phyloP scores from a whole-genome alignment of 2,329 filamentous ascomycete genomes.

The Neonectria neomacrospora region DNA sequence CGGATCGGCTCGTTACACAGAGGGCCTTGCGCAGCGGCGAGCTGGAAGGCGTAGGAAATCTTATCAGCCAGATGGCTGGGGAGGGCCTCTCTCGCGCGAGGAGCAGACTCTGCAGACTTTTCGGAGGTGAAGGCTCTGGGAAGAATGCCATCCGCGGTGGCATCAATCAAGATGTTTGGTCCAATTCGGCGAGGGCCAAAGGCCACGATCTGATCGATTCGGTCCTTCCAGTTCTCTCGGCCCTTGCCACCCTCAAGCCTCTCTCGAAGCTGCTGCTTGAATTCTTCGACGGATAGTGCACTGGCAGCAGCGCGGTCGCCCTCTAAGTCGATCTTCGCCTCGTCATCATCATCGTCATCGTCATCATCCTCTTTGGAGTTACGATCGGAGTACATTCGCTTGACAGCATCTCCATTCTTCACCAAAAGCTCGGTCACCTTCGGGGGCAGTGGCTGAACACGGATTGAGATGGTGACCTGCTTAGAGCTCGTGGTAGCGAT shows the following conservation, averaged over 20 bases:
- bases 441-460: conserved; percentile 80
- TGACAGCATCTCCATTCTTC: conserved; percentile 83
- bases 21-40: conserved; percentile 87
- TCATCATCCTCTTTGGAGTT: conserved; percentile 57
- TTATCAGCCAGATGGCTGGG: conserved; percentile 86
- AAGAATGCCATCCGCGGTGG: conserved; percentile 77
- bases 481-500: conserved; percentile 83
- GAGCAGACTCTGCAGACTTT: conserved; percentile 47
- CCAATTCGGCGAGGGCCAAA: conserved; percentile 89
- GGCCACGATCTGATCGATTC: conserved; percentile 83
- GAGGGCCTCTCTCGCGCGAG: conserved; percentile 61
- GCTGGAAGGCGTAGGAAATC: conserved; percentile 92
- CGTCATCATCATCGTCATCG: conserved; percentile 53
- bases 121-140: conserved; percentile 71
- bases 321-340: conserved; percentile 62
- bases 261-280: conserved; percentile 76
- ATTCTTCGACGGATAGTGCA: conserved; percentile 76
- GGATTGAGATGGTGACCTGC: conserved; percentile 80
- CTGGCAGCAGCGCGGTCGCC: conserved; percentile 69
- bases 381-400: conserved; percentile 78
- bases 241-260: conserved; percentile 78
- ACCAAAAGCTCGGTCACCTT: conserved; percentile 86
- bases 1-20: conserved; percentile 94
- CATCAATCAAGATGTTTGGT: conserved; percentile 89
- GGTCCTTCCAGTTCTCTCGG: conserved; percentile 78